Evolutionary conservation across 352 stramenopile genomes (phyloP), one percentile per base, ranked within the genome.

Genomic region (Phytophthora sp.): DNA sequence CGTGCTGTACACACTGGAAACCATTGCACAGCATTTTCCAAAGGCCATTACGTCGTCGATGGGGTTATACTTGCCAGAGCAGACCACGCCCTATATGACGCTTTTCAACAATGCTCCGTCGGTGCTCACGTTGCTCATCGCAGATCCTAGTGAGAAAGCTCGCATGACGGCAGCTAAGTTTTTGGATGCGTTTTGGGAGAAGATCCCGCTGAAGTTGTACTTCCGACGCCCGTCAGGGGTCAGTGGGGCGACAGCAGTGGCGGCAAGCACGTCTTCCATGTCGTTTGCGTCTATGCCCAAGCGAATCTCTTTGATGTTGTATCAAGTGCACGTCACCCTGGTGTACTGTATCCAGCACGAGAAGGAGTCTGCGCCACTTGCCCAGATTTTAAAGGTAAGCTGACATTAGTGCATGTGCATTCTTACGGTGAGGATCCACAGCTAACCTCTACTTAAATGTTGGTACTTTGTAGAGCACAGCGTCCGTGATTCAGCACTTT

Each of bases 231-330:
- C 69, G 15, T 81, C 70, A 3, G 83, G 63, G 35, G 58, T 72
- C 31, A 69, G 77, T 24, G 45, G 31, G n/a, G 51, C 44, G 5
- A 17, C 54, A n/a, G 23, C 30, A 18, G 13, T 27, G 26, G 34
- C 55, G 6, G 31, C 49, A 35, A 52, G 34, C n/a, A 72, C 71
- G 4, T 76, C 87, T 11, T 81, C 85, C 2, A 87, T 76, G 35
- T 86, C 87, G 27, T 94, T 96, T 62, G 82, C 87, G n/a, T 94
- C 82, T 7, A 92, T 91, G 79, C 84, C 85, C 12, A 92, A 92
- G 45, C 79, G 85, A 0, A 86, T 93, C 15, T 91, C 87, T 34
- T 56, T 90, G 28, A 94, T 96, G 87, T 34, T 94, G 17, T 92
- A 91, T 46, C 87, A 94, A 67, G 79, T 92, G 5, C 85, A 94